phyloP scores from a whole-genome alignment of 441 rosid species.

The Viola pubescens region DNA sequence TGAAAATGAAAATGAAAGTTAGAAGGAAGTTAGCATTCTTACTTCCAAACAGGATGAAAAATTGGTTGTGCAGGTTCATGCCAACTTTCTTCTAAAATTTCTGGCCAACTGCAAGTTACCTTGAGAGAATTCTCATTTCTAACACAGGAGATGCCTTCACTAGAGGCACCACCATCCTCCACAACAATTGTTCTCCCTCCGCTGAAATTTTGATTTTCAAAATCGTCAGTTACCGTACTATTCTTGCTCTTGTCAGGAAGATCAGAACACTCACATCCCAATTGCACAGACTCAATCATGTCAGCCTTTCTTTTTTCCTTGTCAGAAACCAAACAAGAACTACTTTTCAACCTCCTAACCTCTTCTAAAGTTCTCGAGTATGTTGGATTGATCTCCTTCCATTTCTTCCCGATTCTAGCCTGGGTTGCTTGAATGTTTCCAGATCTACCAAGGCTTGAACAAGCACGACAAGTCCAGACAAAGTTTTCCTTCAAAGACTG shows the following conservation, averaged over 20 bases:
- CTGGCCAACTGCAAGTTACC: neutral
- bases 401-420: neutral
- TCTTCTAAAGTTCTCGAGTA: neutral
- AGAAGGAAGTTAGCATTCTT: neutral
- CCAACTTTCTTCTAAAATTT: neutral
- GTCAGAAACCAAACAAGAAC: neutral
- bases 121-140: neutral
- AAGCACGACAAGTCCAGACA: neutral
- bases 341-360: neutral
- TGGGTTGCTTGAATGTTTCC: neutral
- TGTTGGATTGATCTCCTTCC: neutral
- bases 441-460: neutral
- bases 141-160: neutral
- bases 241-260: neutral
- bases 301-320: neutral
- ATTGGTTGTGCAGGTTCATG: neutral
- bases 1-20: neutral
- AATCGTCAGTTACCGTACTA: neutral
- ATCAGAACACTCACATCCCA: neutral
- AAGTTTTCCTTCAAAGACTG: neutral
- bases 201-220: neutral
- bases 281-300: neutral
- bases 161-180: neutral
- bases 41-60: constrained; percentile 2
- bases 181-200: neutral